These are phyloP conservation scores for Aspergillus jensenii DNA, from an alignment of 2,329 filamentous ascomycete genomes.

Conservation along the genomic window DNA sequence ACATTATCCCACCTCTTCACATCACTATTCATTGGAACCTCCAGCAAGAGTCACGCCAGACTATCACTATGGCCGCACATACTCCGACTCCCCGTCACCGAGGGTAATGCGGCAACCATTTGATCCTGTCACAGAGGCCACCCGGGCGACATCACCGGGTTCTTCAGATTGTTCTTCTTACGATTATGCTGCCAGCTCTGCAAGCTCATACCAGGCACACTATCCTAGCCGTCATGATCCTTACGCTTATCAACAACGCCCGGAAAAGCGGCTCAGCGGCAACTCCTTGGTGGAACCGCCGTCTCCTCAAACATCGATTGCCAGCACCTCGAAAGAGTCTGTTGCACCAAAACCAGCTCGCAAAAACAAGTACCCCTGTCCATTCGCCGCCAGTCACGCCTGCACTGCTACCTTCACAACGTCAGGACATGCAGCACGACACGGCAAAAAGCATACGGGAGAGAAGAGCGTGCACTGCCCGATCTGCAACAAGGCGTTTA, in stretches of 20 bases:
- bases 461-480: conserved; percentile 69
- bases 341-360: conserved; percentile 29
- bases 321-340: conserved; percentile 24
- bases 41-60: conserved; percentile 18
- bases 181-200: conserved; percentile 28
- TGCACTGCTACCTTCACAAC: conserved; percentile 66
- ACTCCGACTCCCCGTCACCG: conserved; percentile 30
- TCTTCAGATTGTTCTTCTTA: conserved; percentile 36
- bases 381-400: conserved; percentile 58
- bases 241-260: conserved; percentile 22
- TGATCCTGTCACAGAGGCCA: conserved; percentile 26
- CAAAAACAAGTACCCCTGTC: conserved; percentile 67
- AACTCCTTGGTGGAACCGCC: conserved; percentile 26
- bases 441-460: conserved; percentile 68
- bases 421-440: conserved; percentile 65
- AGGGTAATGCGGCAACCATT: conserved; percentile 23
- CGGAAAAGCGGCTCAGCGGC: conserved; percentile 25
- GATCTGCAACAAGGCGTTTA: conserved; percentile 67
- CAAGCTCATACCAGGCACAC: conserved; percentile 28
- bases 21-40: conserved; percentile 22
- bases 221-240: conserved; percentile 27
- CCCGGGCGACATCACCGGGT: conserved; percentile 30
- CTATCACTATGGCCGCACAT: conserved; percentile 20
- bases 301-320: conserved; percentile 27
- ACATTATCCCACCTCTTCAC: conserved; percentile 24